Evolutionary conservation across 495 filamentous ascomycete species (phyloP), one percentile per base, ranked within the genome.

Genomic region (Talaromyces nanjingensis): DNA sequence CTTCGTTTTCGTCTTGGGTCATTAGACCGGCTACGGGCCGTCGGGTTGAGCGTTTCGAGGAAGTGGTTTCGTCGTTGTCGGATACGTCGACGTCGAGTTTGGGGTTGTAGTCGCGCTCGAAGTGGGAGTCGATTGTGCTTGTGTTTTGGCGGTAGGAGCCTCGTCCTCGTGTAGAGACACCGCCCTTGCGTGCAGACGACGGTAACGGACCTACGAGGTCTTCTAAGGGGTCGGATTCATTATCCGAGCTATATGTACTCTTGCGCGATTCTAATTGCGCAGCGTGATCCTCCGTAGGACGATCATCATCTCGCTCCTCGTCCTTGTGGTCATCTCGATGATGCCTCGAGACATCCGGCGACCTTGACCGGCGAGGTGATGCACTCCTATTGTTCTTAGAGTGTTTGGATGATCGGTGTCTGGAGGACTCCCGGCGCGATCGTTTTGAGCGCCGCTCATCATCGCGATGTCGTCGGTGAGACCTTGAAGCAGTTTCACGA

Each of bases 151-250:
- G 79, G 64, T 82, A 81, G 24, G 81, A 77, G 27, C 93, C 92
- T n/a, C 94, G 85, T 3, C 94, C 94, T n/a, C 92, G 88, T 39
- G 83, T 78, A 25, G 78, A 81, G 33, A 90, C 69, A 22, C 76
- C 70, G 2, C 14, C 65, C 59, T n/a, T 62, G 16, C 66, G 62
- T 9, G 76, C 71, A 4, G 81, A 76, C 4, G 86, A 81, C n/a
- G 89, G 89, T 2, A 82, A 79, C 11, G 93, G 93, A 2, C 94
- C 94, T 53, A 97, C 85, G 29, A 96, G 77, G 4, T 87, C 86
- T 63, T 93, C 88, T 2, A 92, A 74, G 2, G 91, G 88, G 69
- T 96, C 91, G 0, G 91, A 92, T 33, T 90, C 87, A 65, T 72
- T 53, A 4, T 64, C 72, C 1, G 62, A 63, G 29, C 1, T 34